phyloP scores from a whole-genome alignment of 768 basidiomycete species.

The Xerocomus spinulosus region DNA sequence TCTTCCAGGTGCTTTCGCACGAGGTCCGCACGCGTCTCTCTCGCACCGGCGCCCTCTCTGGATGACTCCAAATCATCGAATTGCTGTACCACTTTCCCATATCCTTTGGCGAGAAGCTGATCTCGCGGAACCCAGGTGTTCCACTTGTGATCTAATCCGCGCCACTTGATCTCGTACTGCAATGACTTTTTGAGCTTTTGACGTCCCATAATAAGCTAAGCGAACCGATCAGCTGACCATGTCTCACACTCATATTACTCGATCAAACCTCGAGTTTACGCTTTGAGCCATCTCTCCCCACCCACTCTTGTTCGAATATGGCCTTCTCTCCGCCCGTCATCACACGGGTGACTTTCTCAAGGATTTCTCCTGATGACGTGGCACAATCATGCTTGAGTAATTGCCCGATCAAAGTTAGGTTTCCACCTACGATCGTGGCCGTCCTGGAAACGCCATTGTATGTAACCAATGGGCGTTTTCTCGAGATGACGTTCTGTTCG shows the following conservation, averaged over 20 bases:
- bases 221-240: slow-evolving; percentile 14
- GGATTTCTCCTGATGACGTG: slow-evolving; percentile 60
- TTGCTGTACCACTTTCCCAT: slow-evolving; percentile 84
- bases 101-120: slow-evolving; percentile 79
- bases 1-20: slow-evolving; percentile 93
- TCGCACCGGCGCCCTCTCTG: slow-evolving; percentile 87
- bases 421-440: slow-evolving; percentile 82
- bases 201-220: slow-evolving; percentile 81
- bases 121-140: slow-evolving; percentile 94
- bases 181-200: slow-evolving; percentile 96
- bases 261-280: slow-evolving; percentile 82
- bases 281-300: slow-evolving; percentile 85
- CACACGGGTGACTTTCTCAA: slow-evolving; percentile 90
- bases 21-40: slow-evolving; percentile 75
- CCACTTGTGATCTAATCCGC: slow-evolving; percentile 74
- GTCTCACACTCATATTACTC: slow-evolving; percentile 6
- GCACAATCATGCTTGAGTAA: slow-evolving; percentile 6
- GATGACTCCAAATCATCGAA: slow-evolving; percentile 97
- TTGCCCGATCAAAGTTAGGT: slow-evolving; percentile 11
- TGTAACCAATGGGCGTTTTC: slow-evolving; percentile 95
- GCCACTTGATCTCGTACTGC: slow-evolving; percentile 91
- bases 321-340: slow-evolving; percentile 82
- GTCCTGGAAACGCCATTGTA: slow-evolving; percentile 99
- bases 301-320: slow-evolving; percentile 78
- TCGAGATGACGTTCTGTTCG: slow-evolving; percentile 81